Evolutionary conservation across 2,329 filamentous ascomycete genomes (phyloP), one percentile per base, ranked within the genome.

Genomic region (Cryphonectria radicalis): DNA sequence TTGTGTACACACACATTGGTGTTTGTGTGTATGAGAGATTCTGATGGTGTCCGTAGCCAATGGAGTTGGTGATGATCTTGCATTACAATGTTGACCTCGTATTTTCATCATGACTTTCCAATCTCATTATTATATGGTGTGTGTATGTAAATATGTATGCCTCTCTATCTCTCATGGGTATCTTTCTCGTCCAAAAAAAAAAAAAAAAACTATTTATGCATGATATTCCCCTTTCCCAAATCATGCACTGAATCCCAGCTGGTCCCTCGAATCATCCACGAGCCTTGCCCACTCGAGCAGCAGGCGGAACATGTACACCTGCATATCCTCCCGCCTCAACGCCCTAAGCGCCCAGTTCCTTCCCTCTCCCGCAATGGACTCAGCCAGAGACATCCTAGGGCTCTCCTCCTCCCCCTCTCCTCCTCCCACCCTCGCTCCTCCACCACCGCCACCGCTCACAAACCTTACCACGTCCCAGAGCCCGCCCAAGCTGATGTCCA

Each of bases 281-380:
- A 84, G 72, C 14, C 82, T 77, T 1, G 79, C 84, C 79, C 84
- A 86, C 74, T 86, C 85, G n/a, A 86, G 76, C 53, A 87, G 74
- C 67, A 91, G 75, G 55, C 88, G 79, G 70, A 86, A 86, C 74
- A 88, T 83, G 76, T 90, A 90, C 3, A 90, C 80, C 74, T 85
- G 80, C 86, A 89, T 89, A 74, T 90, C 88, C 66, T 88, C 87
- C 69, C 81, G 84, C 67, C 89, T 78, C 17, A 90, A 77, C 2
- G 87, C 86, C 76, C 79, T 84, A 68, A 83, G 80, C 0, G 87
- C 86, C 88, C 88, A 90, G n/a, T 81, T 78, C 65, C 84, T 83
- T 0, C 88, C 87, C 7, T 83, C 82, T 22, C 81, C 75, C 11
- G 88, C 88, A 73, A 91, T 89, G 70, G 78, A 80, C 75, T 83